phyloP scores from a whole-genome alignment of 257 asterid genomes.

The Salvia miltiorrhiza region DNA sequence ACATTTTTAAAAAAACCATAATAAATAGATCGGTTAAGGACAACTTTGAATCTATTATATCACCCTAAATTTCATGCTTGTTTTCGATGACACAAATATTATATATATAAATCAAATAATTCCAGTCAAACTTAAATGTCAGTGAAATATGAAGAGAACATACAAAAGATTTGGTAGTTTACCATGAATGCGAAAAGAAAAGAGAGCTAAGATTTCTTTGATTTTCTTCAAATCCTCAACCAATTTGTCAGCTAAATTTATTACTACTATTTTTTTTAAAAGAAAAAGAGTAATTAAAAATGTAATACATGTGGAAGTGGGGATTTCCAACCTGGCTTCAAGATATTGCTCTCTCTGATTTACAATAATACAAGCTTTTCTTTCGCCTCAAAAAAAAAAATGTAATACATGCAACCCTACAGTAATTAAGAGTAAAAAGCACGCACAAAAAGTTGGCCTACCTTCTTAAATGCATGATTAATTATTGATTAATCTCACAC shows the following conservation, averaged over 20 bases:
- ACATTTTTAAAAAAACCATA: not conserved
- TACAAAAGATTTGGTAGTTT: slow-evolving; percentile 21
- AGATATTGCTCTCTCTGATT: too few species aligned
- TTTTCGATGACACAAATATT: slow-evolving; percentile 16
- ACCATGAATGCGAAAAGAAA: not conserved
- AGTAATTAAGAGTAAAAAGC: not conserved
- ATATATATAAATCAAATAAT: not conserved
- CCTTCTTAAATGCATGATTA: slow-evolving; percentile 8
- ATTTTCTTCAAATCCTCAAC: not conserved
- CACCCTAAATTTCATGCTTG: slow-evolving; percentile 27
- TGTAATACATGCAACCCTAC: not conserved
- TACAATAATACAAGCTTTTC: too few species aligned
- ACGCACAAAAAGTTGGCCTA: not conserved
- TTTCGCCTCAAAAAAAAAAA: too few species aligned
- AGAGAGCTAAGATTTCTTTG: not conserved
- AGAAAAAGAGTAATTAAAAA: not conserved
- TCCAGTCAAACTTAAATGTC: slow-evolving; percentile 21
- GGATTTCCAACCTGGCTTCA: too few species aligned
- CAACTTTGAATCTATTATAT: not conserved
- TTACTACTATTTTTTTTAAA: too few species aligned
- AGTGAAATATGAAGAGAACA: not conserved
- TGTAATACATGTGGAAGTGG: not conserved
- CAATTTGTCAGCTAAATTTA: not conserved
- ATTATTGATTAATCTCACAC: slow-evolving; percentile 2
- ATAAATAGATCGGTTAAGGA: not conserved